Evolutionary conservation across 257 asterid genomes (phyloP).

Genomic region (Petunia secreta): DNA sequence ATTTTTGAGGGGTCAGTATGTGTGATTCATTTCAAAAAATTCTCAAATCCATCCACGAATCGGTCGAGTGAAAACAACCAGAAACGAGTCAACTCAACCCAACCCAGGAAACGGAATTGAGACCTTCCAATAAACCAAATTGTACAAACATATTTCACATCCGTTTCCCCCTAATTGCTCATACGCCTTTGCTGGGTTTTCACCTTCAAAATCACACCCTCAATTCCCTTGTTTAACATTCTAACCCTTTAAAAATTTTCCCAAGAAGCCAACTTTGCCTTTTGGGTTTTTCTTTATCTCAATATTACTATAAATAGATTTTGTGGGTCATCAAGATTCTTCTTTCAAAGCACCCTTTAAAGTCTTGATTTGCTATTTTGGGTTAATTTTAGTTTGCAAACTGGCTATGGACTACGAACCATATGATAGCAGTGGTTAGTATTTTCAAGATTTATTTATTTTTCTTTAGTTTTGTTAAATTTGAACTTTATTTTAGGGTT

Average conservation of each 20-base stretch:
- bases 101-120: slow-evolving; percentile 11
- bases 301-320: not conserved
- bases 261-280: not conserved
- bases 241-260: not conserved
- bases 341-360: not conserved
- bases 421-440: slow-evolving; percentile 43
- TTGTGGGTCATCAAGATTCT: not conserved
- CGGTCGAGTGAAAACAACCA: not conserved
- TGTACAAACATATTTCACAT: slow-evolving; percentile 24
- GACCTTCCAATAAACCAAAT: slow-evolving; percentile 20
- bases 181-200: slow-evolving; percentile 19
- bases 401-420: slow-evolving; percentile 71
- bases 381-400: slow-evolving; percentile 16
- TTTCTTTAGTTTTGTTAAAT: not conserved
- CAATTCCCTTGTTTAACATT: slow-evolving; percentile 7
- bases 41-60: not conserved
- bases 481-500: not conserved
- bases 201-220: slow-evolving; percentile 23
- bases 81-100: not conserved
- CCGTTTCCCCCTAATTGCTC: slow-evolving; percentile 22
- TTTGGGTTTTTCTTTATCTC: not conserved
- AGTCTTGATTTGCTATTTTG: slow-evolving; percentile 1
- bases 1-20: too few species aligned
- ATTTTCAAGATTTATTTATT: slow-evolving; percentile 23
- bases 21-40: too few species aligned